phyloP scores from a whole-genome alignment of 441 rosid species.

The Hypseocharis bilobata region DNA sequence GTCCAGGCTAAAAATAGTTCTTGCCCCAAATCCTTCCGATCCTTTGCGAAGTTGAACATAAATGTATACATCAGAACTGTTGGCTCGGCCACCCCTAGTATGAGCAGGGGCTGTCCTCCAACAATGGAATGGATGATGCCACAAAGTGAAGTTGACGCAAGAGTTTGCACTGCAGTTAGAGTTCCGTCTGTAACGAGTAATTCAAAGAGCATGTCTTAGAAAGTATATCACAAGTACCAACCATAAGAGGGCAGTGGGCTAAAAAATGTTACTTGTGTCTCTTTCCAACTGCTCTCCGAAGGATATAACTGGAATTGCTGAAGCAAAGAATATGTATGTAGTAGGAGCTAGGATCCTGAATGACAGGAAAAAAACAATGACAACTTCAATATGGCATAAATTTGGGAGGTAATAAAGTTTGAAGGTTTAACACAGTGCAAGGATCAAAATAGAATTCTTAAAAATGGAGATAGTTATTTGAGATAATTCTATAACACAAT shows the following conservation, averaged over 20 bases:
- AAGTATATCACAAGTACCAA: constrained; percentile 2
- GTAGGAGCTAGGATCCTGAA: constrained; percentile 71
- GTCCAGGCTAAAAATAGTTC: constrained; percentile 70
- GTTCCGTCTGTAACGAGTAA: constrained; percentile 42
- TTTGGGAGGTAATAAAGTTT: neutral
- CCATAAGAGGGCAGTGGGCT: constrained; percentile 4
- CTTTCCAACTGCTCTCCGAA: constrained; percentile 73
- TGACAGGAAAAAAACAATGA: constrained; percentile 16
- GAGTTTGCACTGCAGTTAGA: constrained; percentile 72
- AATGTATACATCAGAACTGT: constrained; percentile 73
- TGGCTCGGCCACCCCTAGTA: constrained; percentile 78
- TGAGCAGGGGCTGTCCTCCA: constrained; percentile 75
- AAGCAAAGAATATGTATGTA: constrained; percentile 72
- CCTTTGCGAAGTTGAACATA: constrained; percentile 67
- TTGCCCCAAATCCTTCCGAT: constrained; percentile 59
- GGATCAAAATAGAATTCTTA: neutral
- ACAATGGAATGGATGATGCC: constrained; percentile 59
- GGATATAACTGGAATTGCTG: constrained; percentile 74
- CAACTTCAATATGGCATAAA: constrained; percentile 10
- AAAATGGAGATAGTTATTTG: constrained; percentile 11
- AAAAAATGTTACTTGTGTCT: constrained; percentile 36
- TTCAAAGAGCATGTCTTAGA: constrained; percentile 12
- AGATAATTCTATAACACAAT: constrained; percentile 1
- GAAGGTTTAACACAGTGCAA: constrained; percentile 2
- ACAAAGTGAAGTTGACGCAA: constrained; percentile 64